Evolutionary conservation across 140 eudicot species (phyloP).

Genomic region (Bidens hawaiensis): DNA sequence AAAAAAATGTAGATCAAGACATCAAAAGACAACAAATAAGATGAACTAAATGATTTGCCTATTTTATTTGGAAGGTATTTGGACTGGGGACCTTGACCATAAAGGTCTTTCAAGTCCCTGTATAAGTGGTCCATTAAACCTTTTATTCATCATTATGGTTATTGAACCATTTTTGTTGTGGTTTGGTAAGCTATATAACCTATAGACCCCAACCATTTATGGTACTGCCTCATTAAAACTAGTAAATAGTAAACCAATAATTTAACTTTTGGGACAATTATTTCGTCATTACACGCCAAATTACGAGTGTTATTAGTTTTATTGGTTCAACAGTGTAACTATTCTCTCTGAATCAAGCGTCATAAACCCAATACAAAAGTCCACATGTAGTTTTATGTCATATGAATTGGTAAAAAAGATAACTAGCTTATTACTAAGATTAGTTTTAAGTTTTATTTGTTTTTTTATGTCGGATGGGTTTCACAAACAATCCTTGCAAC

Average conservation of each 20-base stretch:
- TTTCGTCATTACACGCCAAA: too few species aligned
- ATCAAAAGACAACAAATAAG: slow-evolving; percentile 4
- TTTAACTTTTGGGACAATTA: too few species aligned
- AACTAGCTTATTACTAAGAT: too few species aligned
- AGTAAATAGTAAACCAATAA: slow-evolving; percentile 12
- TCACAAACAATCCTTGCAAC: too few species aligned
- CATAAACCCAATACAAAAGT: neutral
- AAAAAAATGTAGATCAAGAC: slow-evolving; percentile 10
- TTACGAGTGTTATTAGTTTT: neutral
- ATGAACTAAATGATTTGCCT: slow-evolving; percentile 3
- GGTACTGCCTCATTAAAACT: neutral
- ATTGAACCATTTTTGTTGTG: slow-evolving; percentile 18
- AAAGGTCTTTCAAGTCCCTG: slow-evolving; percentile 5
- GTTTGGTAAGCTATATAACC: neutral
- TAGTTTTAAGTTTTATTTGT: too few species aligned
- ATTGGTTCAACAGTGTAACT: too few species aligned
- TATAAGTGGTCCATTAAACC: slow-evolving; percentile 25
- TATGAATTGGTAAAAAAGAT: too few species aligned
- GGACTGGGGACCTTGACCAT: slow-evolving; percentile 19
- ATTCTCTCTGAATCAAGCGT: neutral
- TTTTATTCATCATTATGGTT: slow-evolving; percentile 12
- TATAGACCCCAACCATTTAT: slow-evolving; percentile 20
- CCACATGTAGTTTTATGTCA: neutral
- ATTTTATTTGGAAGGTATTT: slow-evolving; percentile 3
- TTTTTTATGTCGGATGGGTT: too few species aligned